Evolutionary conservation across 1,139 yeast genomes (phyloP).

Genomic region (Saccharomyces hybrid): DNA sequence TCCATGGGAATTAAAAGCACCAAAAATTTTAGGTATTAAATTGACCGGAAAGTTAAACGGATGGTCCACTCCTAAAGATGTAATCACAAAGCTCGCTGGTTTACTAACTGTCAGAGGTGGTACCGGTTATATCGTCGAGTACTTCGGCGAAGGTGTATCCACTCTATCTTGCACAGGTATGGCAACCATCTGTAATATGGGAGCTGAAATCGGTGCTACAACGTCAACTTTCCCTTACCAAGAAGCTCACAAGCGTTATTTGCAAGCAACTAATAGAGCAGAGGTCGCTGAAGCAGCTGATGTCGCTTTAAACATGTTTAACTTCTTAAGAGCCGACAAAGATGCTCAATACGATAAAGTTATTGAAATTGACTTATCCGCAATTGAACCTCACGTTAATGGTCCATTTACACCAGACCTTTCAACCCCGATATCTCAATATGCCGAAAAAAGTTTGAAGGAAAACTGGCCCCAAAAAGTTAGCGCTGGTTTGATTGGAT

Average conservation of each 20-base stretch:
- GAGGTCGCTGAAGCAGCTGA: constrained; percentile 77
- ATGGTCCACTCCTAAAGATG: constrained; percentile 96
- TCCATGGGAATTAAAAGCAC: constrained; percentile 99
- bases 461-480: constrained; percentile 78
- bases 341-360: constrained; percentile 80
- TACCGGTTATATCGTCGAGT: constrained; percentile 91
- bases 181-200: constrained; percentile 99
- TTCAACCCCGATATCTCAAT: constrained; percentile 72
- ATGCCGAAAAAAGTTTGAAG: constrained; percentile 52
- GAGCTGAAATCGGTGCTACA: constrained; percentile 98
- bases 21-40: constrained; percentile 84
- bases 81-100: constrained; percentile 87
- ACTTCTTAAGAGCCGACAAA: constrained; percentile 67
- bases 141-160: constrained; percentile 89
- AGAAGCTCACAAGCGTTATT: constrained; percentile 74
- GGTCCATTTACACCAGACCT: constrained; percentile 96
- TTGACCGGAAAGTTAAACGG: constrained; percentile 79
- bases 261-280: constrained; percentile 70
- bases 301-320: constrained; percentile 50
- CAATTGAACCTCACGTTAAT: constrained; percentile 81
- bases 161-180: constrained; percentile 90
- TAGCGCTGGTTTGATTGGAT: constrained; percentile 90
- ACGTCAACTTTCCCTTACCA: constrained; percentile 95
- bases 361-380: constrained; percentile 65
- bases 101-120: constrained; percentile 92